phyloP scores from a whole-genome alignment of 257 asterid species.

The Linderniella brevidens region DNA sequence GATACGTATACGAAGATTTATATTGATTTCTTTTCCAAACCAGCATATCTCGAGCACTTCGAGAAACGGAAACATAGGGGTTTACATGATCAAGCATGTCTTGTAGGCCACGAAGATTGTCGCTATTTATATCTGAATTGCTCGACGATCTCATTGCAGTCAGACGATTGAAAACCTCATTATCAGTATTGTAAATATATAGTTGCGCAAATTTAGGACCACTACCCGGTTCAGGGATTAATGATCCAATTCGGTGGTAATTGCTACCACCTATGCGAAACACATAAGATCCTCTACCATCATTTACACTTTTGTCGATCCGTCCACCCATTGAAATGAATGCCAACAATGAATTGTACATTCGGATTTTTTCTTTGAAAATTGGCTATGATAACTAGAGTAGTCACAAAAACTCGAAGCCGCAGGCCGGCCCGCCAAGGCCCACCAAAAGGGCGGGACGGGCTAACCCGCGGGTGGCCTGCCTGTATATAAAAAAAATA shows the following conservation, averaged over 20 bases:
- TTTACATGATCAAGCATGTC: not conserved
- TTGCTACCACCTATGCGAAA: not conserved
- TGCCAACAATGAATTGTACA: not conserved
- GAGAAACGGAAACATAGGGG: not conserved
- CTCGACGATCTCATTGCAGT: too few species aligned
- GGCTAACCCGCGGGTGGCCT: too few species aligned
- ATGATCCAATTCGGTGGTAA: slow-evolving; percentile 3
- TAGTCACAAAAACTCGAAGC: too few species aligned
- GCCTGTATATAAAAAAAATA: too few species aligned
- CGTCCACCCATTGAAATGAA: not conserved
- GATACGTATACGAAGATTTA: not conserved
- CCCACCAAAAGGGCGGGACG: too few species aligned
- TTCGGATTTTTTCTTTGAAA: not conserved
- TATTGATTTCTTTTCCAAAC: not conserved
- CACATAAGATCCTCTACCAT: not conserved
- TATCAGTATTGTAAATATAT: not conserved
- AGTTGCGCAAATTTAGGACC: not conserved
- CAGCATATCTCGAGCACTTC: not conserved
- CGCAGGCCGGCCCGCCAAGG: too few species aligned
- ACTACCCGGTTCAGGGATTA: not conserved
- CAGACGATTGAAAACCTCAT: not conserved
- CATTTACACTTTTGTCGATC: not conserved
- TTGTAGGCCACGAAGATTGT: not conserved
- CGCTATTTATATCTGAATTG: too few species aligned
- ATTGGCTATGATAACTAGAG: too few species aligned